Conservation (phyloP, 306 rosid genomes). For the Cicer chorassanicum region DNA sequence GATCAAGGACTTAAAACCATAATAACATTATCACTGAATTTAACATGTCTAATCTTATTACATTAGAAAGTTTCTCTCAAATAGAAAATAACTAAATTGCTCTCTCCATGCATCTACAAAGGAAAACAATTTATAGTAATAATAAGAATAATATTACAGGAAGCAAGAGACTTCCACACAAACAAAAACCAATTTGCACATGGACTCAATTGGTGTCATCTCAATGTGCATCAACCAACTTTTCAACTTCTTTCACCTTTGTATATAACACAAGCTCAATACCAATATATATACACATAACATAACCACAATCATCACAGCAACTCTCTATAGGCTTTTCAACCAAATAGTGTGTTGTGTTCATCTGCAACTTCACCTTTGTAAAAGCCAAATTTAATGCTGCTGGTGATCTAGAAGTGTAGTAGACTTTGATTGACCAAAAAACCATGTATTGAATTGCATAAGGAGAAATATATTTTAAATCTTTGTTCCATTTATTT, state of each 20-base stretch:
- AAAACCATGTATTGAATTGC: constrained; percentile 39
- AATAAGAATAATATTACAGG: constrained; percentile 45
- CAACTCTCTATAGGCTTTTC: constrained; percentile 59
- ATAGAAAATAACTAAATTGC: constrained; percentile 44
- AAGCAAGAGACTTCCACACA: constrained; percentile 67
- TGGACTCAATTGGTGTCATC: constrained; percentile 66
- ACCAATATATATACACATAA: constrained; percentile 54
- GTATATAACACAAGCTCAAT: constrained; percentile 44
- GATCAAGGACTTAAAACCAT: not conserved
- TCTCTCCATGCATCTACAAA: constrained; percentile 37
- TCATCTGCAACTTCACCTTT: constrained; percentile 88
- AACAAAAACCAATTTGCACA: constrained; percentile 57
- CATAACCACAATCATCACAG: constrained; percentile 54
- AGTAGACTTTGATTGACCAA: constrained; percentile 43
- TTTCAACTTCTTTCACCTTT: constrained; percentile 39
- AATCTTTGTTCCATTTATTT: constrained; percentile 46
- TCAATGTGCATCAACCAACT: constrained; percentile 60
- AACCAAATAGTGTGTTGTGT: constrained; percentile 80
- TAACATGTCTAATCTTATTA: constrained; percentile 45
- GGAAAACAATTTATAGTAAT: not conserved
- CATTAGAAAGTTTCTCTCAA: constrained; percentile 43
- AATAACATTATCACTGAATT: constrained; percentile 27
- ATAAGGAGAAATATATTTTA: constrained; percentile 30
- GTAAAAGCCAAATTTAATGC: constrained; percentile 67
- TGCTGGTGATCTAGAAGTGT: constrained; percentile 47